Evolutionary conservation across 2,329 filamentous ascomycete species (phyloP), one percentile per base, ranked within the genome.

Genomic region (Zymoseptoria passerinii): DNA sequence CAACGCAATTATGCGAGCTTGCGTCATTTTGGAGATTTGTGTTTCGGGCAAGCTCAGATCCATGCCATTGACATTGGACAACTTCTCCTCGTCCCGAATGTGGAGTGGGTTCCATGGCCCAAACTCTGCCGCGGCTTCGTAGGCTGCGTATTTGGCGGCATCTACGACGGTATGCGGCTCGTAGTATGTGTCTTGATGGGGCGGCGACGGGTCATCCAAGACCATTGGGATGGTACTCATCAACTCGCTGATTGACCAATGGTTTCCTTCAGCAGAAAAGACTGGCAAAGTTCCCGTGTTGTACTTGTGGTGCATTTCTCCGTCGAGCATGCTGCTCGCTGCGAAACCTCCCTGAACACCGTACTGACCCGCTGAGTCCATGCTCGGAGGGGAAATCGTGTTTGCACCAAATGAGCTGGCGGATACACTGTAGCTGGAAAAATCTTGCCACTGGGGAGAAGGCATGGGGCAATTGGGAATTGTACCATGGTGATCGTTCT

Each of bases 1-100:
- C 53, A 95, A 81, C 55, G 94, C 87, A 44, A 92, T 84, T 9
- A 97, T 77, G 62, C 94, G 65, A 16, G 55, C 84, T 61, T 90
- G 87, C 76, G 95, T 96, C 63, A 91, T 88, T 63, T 95, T 90
- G 0, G 91, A 95, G 58, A 97, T 81, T 7, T 88, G 82, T 3
- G 87, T 87, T 68, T 95, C 89, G 0, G 89, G 89, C 5, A 88
- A 83, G 55, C 85, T 88, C 23, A 89, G 86, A 69, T 95, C 91
- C 27, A 95, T 80, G 48, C 62, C 65, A 29, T 65, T 61, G 18
- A 57, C 52, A 9, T 57, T 40, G 3, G 65, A 60, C 2, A 60
- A 58, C 16, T 48, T 55, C 4, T 52, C 54, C 4, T 52, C 54
- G 9, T 63, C 60, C 51, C 29, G 54, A 9, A 53, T 51, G 6